These are phyloP conservation scores for Exophiala calicioides DNA, from an alignment of 2,329 filamentous ascomycete species.

Conservation along the genomic window DNA sequence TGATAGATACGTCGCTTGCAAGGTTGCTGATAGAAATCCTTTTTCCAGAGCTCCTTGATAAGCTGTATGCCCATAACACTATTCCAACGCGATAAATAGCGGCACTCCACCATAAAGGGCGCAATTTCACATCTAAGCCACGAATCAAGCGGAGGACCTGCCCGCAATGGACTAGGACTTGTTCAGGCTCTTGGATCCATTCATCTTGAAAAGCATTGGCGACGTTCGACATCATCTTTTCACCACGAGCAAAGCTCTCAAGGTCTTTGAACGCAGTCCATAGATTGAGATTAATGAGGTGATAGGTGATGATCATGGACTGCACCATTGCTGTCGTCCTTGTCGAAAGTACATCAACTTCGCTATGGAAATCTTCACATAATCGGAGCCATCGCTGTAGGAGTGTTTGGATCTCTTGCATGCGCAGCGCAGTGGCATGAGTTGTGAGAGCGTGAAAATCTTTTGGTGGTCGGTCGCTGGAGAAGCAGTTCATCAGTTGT, in stretches of 20 bases:
- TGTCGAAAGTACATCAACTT: slow-evolving; percentile 6
- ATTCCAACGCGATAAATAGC: slow-evolving; percentile 4
- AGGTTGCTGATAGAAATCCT: neutral
- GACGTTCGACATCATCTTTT: too few relatives aligned
- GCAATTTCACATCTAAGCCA: neutral
- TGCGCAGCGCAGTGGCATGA: too few relatives aligned
- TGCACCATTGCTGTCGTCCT: neutral
- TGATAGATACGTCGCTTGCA: too few relatives aligned
- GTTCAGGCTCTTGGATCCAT: slow-evolving; percentile 5
- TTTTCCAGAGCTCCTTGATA: too few relatives aligned
- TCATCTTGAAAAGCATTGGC: neutral
- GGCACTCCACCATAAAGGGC: slow-evolving; percentile 4
- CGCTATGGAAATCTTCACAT: too few relatives aligned
- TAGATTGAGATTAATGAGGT: slow-evolving; percentile 10
- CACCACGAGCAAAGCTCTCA: slow-evolving; percentile 4
- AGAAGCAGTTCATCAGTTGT: neutral
- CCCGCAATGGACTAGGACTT: slow-evolving; percentile 5
- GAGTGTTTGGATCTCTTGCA: too few relatives aligned
- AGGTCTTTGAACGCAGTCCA: neutral
- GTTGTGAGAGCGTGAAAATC: too few relatives aligned
- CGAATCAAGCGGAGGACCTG: slow-evolving; percentile 1
- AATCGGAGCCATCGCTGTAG: too few relatives aligned
- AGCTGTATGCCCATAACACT: neutral
- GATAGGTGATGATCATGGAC: slow-evolving; percentile 6
- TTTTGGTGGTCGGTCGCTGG: too few relatives aligned